phyloP scores from a whole-genome alignment of 2,329 filamentous ascomycete genomes.

The Diplodia seriata region DNA sequence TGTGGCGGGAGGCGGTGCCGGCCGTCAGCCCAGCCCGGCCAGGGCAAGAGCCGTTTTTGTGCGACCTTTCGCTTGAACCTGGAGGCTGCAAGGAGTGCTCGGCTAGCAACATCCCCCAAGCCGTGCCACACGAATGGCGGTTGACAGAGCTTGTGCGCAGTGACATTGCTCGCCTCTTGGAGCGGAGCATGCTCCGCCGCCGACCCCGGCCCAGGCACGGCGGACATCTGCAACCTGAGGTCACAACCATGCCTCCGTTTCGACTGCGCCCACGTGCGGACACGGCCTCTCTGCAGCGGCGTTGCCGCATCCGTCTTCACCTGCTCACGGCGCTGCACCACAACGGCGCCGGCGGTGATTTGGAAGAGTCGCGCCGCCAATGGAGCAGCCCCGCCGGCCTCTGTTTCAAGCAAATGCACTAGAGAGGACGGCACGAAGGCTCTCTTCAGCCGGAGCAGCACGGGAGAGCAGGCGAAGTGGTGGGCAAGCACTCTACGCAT shows the following conservation, averaged over 20 bases:
- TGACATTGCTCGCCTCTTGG: neutral
- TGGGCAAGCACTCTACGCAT: constrained; percentile 27
- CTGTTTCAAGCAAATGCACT: constrained; percentile 12
- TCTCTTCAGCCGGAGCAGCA: neutral
- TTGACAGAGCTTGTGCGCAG: constrained; percentile 1
- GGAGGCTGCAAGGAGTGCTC: constrained; percentile 20
- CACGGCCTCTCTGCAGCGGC: constrained; percentile 1
- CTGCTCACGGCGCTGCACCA: constrained; percentile 3
- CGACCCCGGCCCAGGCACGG: constrained; percentile 6
- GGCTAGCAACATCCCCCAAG: constrained; percentile 16
- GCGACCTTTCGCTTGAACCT: constrained; percentile 14
- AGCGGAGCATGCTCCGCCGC: constrained; percentile 18
- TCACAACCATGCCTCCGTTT: constrained; percentile 15
- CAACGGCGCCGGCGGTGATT: neutral
- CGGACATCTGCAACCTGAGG: constrained; percentile 20
- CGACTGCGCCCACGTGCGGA: constrained; percentile 24
- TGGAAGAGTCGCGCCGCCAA: neutral
- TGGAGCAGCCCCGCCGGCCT: neutral
- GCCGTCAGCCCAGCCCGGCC: neutral
- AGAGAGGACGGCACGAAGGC: neutral
- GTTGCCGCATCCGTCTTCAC: constrained; percentile 7
- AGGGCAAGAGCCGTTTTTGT: constrained; percentile 22
- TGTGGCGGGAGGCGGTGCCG: constrained; percentile 3
- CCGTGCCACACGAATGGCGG: constrained; percentile 5
- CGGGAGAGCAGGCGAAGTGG: constrained; percentile 14